Conservation (phyloP, 495 filamentous ascomycete species). For the Penicillium odoratum region DNA sequence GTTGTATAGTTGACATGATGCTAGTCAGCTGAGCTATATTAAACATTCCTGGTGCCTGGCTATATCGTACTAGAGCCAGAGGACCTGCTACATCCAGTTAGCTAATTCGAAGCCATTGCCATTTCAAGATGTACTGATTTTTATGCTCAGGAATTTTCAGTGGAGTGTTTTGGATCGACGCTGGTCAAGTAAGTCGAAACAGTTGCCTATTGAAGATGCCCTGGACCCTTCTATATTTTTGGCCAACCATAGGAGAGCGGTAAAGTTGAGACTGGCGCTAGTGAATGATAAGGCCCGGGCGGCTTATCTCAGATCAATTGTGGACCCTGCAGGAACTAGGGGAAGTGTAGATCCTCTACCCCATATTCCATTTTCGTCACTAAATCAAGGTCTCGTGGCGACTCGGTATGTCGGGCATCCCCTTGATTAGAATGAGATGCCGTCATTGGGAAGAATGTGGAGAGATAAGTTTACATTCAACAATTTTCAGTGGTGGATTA, state of each 20-base stretch:
- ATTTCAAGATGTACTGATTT: neutral
- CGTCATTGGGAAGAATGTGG: neutral
- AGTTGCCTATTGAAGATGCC: neutral
- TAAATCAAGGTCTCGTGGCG: neutral
- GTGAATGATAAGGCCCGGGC: neutral
- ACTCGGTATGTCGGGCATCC: too few species aligned
- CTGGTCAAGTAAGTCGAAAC: neutral
- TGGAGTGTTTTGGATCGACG: neutral
- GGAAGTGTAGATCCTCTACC: too few species aligned
- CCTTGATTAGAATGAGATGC: too few species aligned
- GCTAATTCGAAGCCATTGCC: neutral
- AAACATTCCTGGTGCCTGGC: neutral
- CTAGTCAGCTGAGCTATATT: neutral
- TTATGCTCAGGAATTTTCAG: neutral
- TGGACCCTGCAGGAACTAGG: neutral
- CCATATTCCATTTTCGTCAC: too few species aligned
- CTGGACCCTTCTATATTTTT: neutral
- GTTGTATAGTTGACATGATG: neutral
- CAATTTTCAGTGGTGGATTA: neutral
- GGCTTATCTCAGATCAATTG: neutral
- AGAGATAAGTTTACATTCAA: too few species aligned
- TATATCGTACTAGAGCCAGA: neutral
- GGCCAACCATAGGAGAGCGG: neutral
- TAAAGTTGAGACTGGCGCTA: neutral
- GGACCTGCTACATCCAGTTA: neutral